phyloP scores from a whole-genome alignment of 2,329 filamentous ascomycete species.

The Botryosphaeria dothidea region DNA sequence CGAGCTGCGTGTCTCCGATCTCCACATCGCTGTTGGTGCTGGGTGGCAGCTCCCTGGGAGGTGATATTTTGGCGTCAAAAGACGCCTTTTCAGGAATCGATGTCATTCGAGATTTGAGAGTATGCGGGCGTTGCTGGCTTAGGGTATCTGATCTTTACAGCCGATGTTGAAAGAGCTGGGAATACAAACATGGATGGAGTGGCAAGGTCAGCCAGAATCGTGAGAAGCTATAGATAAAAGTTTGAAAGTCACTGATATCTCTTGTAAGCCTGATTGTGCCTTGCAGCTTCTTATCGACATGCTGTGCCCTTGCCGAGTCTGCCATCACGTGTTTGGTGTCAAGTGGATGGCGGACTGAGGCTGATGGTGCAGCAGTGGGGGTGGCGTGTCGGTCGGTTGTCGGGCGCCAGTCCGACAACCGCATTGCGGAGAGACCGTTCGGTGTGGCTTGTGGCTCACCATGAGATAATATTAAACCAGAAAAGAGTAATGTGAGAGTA shows the following conservation, averaged over 20 bases:
- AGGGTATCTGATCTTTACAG: too few species aligned
- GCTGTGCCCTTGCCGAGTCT: not conserved
- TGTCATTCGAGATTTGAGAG: not conserved
- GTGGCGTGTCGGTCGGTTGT: slow-evolving; percentile 1
- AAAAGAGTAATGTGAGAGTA: not conserved
- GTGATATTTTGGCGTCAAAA: not conserved
- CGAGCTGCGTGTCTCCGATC: not conserved
- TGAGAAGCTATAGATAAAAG: not conserved
- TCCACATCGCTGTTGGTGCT: not conserved
- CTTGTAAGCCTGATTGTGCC: not conserved
- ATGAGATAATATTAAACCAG: not conserved
- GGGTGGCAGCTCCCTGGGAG: not conserved
- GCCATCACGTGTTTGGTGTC: not conserved
- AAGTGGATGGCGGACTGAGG: not conserved
- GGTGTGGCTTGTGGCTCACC: not conserved
- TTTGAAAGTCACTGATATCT: not conserved
- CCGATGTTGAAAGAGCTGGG: too few species aligned
- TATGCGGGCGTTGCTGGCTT: too few species aligned
- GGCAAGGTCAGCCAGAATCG: too few species aligned
- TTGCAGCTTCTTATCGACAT: not conserved
- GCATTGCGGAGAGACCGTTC: not conserved
- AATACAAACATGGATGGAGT: too few species aligned
- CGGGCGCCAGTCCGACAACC: slow-evolving; percentile 6
- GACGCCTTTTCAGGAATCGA: not conserved
- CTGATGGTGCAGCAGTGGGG: not conserved